These are phyloP conservation scores for Coemansia sp. DNA, from an alignment of 192 early-diverging fungal species.

Conservation along the genomic window DNA sequence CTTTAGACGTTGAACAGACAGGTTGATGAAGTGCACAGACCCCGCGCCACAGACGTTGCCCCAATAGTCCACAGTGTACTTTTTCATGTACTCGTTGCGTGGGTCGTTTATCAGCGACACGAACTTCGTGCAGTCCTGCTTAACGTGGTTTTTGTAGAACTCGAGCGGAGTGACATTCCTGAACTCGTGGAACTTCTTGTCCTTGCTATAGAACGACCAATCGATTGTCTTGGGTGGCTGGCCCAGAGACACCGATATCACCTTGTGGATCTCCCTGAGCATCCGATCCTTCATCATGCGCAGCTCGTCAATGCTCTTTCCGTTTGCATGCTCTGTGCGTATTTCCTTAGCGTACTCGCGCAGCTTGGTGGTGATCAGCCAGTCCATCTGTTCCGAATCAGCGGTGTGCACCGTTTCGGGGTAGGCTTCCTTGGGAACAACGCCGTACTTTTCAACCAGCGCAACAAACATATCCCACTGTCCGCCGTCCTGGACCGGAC, in stretches of 20 bases:
- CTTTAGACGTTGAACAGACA: constrained; percentile 59
- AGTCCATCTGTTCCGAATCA: constrained; percentile 60
- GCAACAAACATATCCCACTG: constrained; percentile 82
- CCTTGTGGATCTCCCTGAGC: constrained; percentile 68
- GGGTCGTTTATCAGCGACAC: constrained; percentile 76
- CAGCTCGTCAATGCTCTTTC: constrained; percentile 45
- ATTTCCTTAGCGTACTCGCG: constrained; percentile 68
- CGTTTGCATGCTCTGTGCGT: constrained; percentile 54
- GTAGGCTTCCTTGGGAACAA: constrained; percentile 68
- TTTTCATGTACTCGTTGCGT: constrained; percentile 61
- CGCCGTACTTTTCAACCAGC: constrained; percentile 72
- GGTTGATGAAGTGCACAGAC: constrained; percentile 69
- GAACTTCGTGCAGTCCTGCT: constrained; percentile 58
- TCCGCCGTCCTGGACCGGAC: constrained; percentile 71
- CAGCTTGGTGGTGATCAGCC: constrained; percentile 64
- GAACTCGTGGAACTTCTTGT: constrained; percentile 64
- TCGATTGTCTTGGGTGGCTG: constrained; percentile 67
- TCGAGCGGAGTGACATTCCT: constrained; percentile 60
- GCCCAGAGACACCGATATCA: constrained; percentile 70
- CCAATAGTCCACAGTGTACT: constrained; percentile 72
- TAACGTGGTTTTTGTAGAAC: constrained; percentile 64
- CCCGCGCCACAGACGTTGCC: constrained; percentile 71
- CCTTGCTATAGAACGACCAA: constrained; percentile 72
- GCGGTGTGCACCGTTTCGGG: constrained; percentile 69
- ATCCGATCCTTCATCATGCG: constrained; percentile 59